These are phyloP conservation scores for Alternaria solani DNA, from an alignment of 2,329 filamentous ascomycete species.

Conservation along the genomic window DNA sequence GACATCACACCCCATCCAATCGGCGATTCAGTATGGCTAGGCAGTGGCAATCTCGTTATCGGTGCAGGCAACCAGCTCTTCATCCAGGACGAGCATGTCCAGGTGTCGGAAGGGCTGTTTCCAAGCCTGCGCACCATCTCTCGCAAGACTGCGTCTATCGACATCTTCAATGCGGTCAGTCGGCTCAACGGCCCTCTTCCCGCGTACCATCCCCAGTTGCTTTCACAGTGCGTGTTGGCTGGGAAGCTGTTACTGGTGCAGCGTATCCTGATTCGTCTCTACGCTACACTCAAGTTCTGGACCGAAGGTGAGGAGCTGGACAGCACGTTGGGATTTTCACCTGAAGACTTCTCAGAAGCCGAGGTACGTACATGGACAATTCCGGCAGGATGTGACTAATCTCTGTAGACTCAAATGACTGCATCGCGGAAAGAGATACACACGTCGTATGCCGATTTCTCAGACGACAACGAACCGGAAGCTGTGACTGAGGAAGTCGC, in stretches of 20 bases:
- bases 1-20: constrained; percentile 89
- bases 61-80: constrained; percentile 93
- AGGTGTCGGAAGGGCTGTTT: constrained; percentile 67
- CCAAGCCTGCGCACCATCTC: constrained; percentile 62
- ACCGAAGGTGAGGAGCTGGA: constrained; percentile 82
- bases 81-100: constrained; percentile 79
- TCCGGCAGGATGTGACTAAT: constrained; percentile 8
- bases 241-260: constrained; percentile 79
- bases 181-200: constrained; percentile 87
- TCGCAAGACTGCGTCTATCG: constrained; percentile 62
- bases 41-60: constrained; percentile 83
- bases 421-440: constrained; percentile 58
- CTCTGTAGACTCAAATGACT: constrained; percentile 46
- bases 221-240: constrained; percentile 84
- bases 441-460: constrained; percentile 61
- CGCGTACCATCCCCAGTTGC: constrained; percentile 89
- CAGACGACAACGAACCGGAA: constrained; percentile 66
- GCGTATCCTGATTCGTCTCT: constrained; percentile 73
- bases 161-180: constrained; percentile 83
- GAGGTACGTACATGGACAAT: constrained; percentile 48
- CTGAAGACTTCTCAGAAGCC: constrained; percentile 58
- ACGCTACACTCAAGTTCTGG: constrained; percentile 82
- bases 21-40: constrained; percentile 91
- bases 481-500: constrained; percentile 77
- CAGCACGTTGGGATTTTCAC: constrained; percentile 71